These are phyloP conservation scores for Ottelia alismoides DNA, from an alignment of 106 monocot genomes.

Conservation along the genomic window DNA sequence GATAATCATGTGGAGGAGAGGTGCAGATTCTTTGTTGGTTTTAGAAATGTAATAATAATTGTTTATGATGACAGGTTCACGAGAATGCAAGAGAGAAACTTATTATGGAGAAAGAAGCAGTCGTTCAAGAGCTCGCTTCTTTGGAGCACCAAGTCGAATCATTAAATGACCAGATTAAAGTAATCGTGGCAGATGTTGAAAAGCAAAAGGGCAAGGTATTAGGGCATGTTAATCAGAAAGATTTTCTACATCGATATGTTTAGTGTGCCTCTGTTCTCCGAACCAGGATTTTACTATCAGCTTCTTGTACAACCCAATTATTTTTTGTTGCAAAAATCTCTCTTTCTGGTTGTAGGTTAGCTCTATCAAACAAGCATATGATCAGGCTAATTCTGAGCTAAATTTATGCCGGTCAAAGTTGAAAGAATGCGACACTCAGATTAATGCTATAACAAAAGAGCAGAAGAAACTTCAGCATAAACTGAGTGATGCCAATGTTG, in stretches of 20 bases:
- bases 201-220: slow-evolving; percentile 54
- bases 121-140: slow-evolving; percentile 49
- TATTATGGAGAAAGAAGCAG: slow-evolving; percentile 91
- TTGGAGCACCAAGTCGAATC: slow-evolving; percentile 62
- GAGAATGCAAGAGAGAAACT: slow-evolving; percentile 80
- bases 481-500: slow-evolving; percentile 69
- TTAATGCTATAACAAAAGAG: slow-evolving; percentile 54
- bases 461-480: slow-evolving; percentile 82
- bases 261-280: background rate
- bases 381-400: slow-evolving; percentile 63
- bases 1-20: no score
- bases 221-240: no score
- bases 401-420: slow-evolving; percentile 49
- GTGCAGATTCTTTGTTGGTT: no score
- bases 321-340: no score
- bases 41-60: no score
- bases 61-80: slow-evolving; percentile 31
- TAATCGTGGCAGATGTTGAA: slow-evolving; percentile 41
- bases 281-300: background rate
- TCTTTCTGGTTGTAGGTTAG: slow-evolving; percentile 32
- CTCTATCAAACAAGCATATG: slow-evolving; percentile 48
- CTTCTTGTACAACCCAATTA: background rate
- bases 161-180: slow-evolving; percentile 42
- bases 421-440: slow-evolving; percentile 82
- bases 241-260: no score